Conservation (phyloP, 2,329 filamentous ascomycete species). For the Arthrobotrys conoides region DNA sequence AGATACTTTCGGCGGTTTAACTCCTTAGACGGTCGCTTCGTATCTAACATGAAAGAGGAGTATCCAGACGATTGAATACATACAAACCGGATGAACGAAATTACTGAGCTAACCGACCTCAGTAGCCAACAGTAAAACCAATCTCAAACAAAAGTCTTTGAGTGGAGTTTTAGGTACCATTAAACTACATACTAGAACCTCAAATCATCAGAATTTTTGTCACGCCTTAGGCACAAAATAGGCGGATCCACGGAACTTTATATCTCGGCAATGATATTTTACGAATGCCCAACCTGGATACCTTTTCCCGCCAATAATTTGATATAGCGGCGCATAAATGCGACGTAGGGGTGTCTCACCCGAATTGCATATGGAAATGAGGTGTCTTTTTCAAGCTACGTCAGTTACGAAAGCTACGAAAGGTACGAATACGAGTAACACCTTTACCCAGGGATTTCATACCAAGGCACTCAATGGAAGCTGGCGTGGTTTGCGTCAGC, state of each 20-base stretch:
- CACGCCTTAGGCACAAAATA: background rate
- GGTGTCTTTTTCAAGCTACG: background rate
- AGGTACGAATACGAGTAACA: background rate
- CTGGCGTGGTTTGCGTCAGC: constrained; percentile 4
- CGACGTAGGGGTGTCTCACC: constrained; percentile 44
- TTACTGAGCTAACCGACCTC: background rate
- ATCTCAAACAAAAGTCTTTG: background rate
- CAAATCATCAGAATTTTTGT: constrained; percentile 8
- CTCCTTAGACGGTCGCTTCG: constrained; percentile 75
- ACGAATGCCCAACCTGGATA: constrained; percentile 27
- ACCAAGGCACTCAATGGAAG: background rate
- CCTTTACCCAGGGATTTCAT: background rate
- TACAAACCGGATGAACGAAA: background rate
- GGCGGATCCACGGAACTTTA: too few relatives aligned
- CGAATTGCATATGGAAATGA: constrained; percentile 43
- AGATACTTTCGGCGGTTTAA: constrained; percentile 93
- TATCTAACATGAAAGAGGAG: constrained; percentile 85
- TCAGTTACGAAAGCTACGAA: background rate
- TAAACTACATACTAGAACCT: background rate
- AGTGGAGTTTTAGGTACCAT: background rate
- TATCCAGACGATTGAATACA: constrained; percentile 82
- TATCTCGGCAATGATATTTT: background rate
- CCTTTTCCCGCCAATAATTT: constrained; percentile 38
- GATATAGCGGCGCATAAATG: constrained; percentile 51
- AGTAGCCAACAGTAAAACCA: background rate